phyloP scores from a whole-genome alignment of 2,329 filamentous ascomycete genomes.

The Alternaria brassicae region DNA sequence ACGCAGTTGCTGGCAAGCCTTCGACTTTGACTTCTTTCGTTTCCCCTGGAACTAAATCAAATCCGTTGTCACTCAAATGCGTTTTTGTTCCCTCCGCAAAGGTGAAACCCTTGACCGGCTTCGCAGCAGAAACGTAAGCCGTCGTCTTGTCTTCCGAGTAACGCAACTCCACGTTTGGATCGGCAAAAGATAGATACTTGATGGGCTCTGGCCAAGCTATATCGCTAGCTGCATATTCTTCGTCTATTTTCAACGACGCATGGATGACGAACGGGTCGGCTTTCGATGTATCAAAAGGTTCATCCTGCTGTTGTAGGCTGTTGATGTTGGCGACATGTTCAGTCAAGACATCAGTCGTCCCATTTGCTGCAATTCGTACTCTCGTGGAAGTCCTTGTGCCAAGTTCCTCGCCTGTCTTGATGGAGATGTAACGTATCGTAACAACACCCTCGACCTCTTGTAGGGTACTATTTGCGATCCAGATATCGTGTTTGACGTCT shows the following conservation, averaged over 20 bases:
- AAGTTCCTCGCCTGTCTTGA: conserved; percentile 61
- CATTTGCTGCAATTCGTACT: conserved; percentile 59
- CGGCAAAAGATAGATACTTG: conserved; percentile 63
- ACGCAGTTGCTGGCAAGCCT: conserved; percentile 8
- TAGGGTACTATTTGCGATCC: conserved; percentile 60
- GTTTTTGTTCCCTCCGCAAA: conserved; percentile 47
- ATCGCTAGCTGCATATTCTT: conserved; percentile 58
- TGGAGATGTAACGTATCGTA: conserved; percentile 61
- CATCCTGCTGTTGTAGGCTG: not conserved
- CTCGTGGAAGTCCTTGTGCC: conserved; percentile 53
- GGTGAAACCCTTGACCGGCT: conserved; percentile 65
- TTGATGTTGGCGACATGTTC: conserved; percentile 28
- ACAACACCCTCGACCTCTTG: conserved; percentile 55
- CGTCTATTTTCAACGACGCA: conserved; percentile 59
- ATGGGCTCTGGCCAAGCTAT: conserved; percentile 67
- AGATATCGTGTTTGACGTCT: conserved; percentile 58
- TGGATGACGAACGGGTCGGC: conserved; percentile 62
- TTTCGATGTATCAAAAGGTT: conserved; percentile 55
- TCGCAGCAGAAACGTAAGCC: conserved; percentile 55
- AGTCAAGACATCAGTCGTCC: conserved; percentile 61
- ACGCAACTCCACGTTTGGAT: conserved; percentile 54
- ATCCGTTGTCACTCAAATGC: conserved; percentile 37
- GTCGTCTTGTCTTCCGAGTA: conserved; percentile 43
- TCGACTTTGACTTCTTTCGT: conserved; percentile 23
- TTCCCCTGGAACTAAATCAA: conserved; percentile 36